Conservation (phyloP, 2,329 filamentous ascomycete species). For the Apiospora malaysiana region DNA sequence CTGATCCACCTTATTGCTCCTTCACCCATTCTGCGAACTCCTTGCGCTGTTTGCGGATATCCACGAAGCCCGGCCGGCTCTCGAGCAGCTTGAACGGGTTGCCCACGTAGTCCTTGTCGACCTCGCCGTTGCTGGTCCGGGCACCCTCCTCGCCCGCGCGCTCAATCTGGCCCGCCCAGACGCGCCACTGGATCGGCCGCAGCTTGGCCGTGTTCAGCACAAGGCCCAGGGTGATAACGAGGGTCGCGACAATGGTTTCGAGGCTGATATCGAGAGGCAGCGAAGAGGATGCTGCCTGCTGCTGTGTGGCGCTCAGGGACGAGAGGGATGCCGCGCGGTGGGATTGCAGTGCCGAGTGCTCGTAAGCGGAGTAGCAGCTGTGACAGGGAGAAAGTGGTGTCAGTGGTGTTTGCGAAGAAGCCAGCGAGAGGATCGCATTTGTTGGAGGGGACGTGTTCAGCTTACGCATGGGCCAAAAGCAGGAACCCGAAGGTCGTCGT, state of each 20-base stretch:
- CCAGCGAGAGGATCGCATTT: constrained; percentile 26
- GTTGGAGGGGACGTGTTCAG: constrained; percentile 24
- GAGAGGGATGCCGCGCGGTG: constrained; percentile 55
- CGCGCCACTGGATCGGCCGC: constrained; percentile 83
- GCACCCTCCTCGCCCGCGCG: constrained; percentile 70
- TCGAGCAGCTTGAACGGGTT: constrained; percentile 85
- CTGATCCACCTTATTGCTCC: constrained; percentile 29
- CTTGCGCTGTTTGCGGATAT: constrained; percentile 80
- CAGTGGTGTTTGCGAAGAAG: constrained; percentile 20
- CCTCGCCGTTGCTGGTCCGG: constrained; percentile 63
- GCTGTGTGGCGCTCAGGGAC: constrained; percentile 49
- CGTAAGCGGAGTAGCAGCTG: constrained; percentile 96
- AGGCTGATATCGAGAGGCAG: constrained; percentile 82
- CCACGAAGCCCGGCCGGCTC: constrained; percentile 81
- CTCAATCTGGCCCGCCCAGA: constrained; percentile 86
- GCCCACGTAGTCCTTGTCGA: constrained; percentile 72
- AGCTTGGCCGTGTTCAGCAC: constrained; percentile 79
- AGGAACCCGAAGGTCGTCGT: constrained; percentile 77
- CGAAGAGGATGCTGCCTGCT: constrained; percentile 46
- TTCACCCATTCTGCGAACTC: constrained; percentile 81
- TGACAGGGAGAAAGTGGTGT: background rate
- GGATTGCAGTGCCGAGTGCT: constrained; percentile 79
- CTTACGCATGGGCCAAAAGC: constrained; percentile 85
- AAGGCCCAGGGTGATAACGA: constrained; percentile 83
- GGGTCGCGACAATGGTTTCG: constrained; percentile 81